Percentiles rank a stretch among this genome's conserved stretches.
Evolutionary conservation across 495 filamentous ascomycete species (phyloP).

Genomic region (Neurospora terricola): DNA sequence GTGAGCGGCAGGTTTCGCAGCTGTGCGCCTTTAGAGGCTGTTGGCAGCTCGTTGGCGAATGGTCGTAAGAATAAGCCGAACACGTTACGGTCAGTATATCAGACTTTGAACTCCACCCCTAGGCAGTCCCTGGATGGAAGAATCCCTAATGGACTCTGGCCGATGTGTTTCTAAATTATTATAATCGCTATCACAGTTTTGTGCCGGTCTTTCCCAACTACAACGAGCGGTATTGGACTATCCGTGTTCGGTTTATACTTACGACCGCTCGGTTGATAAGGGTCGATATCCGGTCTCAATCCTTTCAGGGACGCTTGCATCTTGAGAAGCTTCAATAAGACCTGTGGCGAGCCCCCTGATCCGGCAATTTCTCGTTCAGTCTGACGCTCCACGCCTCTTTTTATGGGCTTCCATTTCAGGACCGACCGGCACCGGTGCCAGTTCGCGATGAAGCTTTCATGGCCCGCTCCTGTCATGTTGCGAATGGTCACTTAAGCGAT

Average conservation of each 20-base stretch:
- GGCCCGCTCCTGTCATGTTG: neutral
- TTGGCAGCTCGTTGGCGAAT: neutral
- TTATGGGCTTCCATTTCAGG: neutral
- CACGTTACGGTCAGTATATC: neutral
- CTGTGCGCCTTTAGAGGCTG: conserved; percentile 2
- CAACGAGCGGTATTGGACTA: neutral
- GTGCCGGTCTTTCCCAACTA: neutral
- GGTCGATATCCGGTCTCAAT: conserved; percentile 1
- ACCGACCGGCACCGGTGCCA: neutral
- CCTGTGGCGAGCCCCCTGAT: conserved; percentile 55
- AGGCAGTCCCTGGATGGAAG: neutral
- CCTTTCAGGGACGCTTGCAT: conserved; percentile 22
- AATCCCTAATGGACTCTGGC: neutral
- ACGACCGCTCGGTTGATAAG: neutral
- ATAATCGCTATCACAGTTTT: neutral
- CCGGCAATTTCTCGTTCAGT: neutral
- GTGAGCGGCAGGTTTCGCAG: conserved; percentile 6
- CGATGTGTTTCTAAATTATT: neutral
- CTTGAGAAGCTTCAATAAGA: conserved; percentile 35
- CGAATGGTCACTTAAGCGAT: neutral
- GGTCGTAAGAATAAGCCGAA: neutral
- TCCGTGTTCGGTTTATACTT: neutral
- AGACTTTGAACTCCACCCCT: neutral
- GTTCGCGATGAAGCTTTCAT: neutral
- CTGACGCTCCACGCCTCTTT: neutral